Evolutionary conservation across 2,329 filamentous ascomycete species (phyloP), one percentile per base, ranked within the genome.

Genomic region (Alternaria brassicae): DNA sequence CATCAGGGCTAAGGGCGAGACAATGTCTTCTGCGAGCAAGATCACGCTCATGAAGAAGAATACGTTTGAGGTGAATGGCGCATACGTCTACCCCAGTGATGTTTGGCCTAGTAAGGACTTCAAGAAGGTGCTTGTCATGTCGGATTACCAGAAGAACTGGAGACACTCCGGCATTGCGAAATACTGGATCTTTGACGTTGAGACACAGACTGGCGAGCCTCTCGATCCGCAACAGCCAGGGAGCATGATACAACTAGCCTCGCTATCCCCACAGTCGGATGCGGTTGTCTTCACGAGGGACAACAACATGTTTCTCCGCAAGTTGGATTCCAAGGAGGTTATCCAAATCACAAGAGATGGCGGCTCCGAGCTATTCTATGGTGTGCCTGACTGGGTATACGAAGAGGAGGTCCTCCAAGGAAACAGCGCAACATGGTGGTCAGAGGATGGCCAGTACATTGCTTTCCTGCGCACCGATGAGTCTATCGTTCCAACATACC

Each of bases 311-410:
- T 98, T 88, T 74, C 80, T 98, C 42, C 89, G 95, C 51, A 88
- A 87, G 53, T 70, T 91, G 28, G 80, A 84, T 12, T 85, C 84
- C 4, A 81, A 86, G 19, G 79, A 84, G 15, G 85, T 92, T 4
- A 83, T 85, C 5, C 87, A 90, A 62, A 90, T 99, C 68, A 98
- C 95, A 1, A 87, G 83, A 53, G 94, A 99, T 73, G 95, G 96
- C 12, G 92, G 94, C 0, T 83, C 88, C 0, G 88, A 98, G 68
- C 87, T 95, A 60, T 99, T 99, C 78, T 97, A 99, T 71, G 95
- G 95, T 17, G 88, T 97, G 19, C 95, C 95, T 0, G 96, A 99
- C 77, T 99, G 95, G 95, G 95, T 98, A 0, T 97, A 96, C 71
- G 92, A 96, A 73, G 88, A 90, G 70, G 92, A 96, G 76, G 92